These are phyloP conservation scores for Penicillium paneum DNA, from an alignment of 2,329 filamentous ascomycete genomes.

Conservation along the genomic window DNA sequence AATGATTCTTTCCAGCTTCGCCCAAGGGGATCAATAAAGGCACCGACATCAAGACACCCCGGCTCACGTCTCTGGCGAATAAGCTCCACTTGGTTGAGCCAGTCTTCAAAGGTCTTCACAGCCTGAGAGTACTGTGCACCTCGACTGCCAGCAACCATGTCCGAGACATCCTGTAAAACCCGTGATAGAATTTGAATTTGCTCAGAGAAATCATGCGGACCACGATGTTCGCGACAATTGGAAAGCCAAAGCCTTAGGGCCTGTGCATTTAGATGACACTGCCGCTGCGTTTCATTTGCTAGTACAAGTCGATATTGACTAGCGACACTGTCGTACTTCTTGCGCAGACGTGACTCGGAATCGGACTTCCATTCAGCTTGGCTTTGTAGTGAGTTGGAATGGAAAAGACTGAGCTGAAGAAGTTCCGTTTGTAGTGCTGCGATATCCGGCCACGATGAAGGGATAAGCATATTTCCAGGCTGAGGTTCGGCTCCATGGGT, in stretches of 20 bases:
- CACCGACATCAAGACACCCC: conserved; percentile 6
- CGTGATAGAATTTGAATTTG: conserved; percentile 42
- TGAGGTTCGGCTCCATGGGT: conserved; percentile 15
- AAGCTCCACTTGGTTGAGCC: conserved; percentile 31
- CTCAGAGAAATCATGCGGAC: conserved; percentile 30
- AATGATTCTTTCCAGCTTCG: conserved; percentile 36
- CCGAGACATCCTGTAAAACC: conserved; percentile 38
- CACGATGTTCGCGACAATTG: conserved; percentile 29
- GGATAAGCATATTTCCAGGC: conserved; percentile 22
- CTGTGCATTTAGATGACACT: conserved; percentile 35
- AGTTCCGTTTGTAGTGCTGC: conserved; percentile 42
- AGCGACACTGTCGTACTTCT: conserved; percentile 37
- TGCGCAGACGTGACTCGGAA: conserved; percentile 31
- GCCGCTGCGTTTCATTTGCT: conserved; percentile 32
- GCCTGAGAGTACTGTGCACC: conserved; percentile 31
- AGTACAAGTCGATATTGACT: conserved; percentile 32
- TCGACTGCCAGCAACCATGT: conserved; percentile 25
- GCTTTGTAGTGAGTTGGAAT: conserved; percentile 30
- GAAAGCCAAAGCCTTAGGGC: conserved; percentile 35
- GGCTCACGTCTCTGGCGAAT: conserved; percentile 22
- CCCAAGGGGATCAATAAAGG: conserved; percentile 38
- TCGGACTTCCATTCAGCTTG: conserved; percentile 32
- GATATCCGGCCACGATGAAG: conserved; percentile 35
- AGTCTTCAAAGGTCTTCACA: conserved; percentile 36
- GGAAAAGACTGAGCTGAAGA: conserved; percentile 43